phyloP scores from a whole-genome alignment of 306 rosid genomes.

The peach (Prunus persica) region Prunus_persica_NCBIv2 NC_034009.1:8471501-8472000 shows the following conservation, averaged over 20 bases:
- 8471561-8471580: slow-evolving; percentile 97
- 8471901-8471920: not conserved
- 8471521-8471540: slow-evolving; percentile 93
- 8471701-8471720: slow-evolving; percentile 11
- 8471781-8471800: not conserved
- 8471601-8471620: not conserved
- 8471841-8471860: not conserved
- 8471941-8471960: slow-evolving; percentile 48
- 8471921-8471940: slow-evolving; percentile 5
- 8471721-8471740: not conserved
- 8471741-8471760: not conserved
- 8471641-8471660: not conserved
- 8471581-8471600: slow-evolving; percentile 14
- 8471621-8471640: slow-evolving; percentile 6
- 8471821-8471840: not conserved
- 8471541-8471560: slow-evolving; percentile 87
- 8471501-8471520: slow-evolving; percentile 85
- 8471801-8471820: not conserved
- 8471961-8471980: slow-evolving; percentile 94
- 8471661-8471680: not conserved
- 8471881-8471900: not conserved
- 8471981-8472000: slow-evolving; percentile 82
- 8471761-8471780: not conserved
- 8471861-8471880: not conserved
- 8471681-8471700: not conserved